Evolutionary conservation across 1,284 basidiomycete species (phyloP).

Genomic region (Trichosporon sp.): DNA sequence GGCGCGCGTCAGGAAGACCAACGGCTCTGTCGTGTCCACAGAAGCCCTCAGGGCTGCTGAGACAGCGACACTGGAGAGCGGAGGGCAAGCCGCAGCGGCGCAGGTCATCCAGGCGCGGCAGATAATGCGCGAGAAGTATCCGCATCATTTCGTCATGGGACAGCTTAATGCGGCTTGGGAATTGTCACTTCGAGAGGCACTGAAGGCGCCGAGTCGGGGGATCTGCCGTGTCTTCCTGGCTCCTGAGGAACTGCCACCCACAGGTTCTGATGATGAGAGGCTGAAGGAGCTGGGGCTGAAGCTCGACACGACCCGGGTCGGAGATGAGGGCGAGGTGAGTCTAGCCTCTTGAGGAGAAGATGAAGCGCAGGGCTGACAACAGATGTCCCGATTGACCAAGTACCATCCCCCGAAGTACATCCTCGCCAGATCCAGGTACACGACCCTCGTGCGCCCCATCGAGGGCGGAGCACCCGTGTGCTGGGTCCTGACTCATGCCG

Average conservation of each 20-base stretch:
- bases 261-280: not conserved
- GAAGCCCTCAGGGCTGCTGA: not conserved
- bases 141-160: not conserved
- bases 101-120: not conserved
- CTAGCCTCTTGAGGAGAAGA: too few species aligned
- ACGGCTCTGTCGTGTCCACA: not conserved
- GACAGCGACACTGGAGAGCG: not conserved
- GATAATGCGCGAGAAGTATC: not conserved
- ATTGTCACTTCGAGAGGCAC: not conserved
- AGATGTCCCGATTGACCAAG: conserved; percentile 24
- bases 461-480: conserved; percentile 18
- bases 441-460: conserved; percentile 28
- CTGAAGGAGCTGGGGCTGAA: conserved; percentile 14
- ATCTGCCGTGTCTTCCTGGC: not conserved
- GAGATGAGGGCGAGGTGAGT: conserved; percentile 35
- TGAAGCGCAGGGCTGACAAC: conserved; percentile 10
- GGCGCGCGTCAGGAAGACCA: not conserved
- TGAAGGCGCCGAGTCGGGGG: not conserved
- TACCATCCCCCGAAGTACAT: conserved; percentile 33
- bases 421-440: conserved; percentile 24
- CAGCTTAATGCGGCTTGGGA: conserved; percentile 2
- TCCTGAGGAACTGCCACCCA: not conserved
- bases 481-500: conserved; percentile 38
- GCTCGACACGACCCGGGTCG: conserved; percentile 25
- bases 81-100: not conserved